Evolutionary conservation across 139 green algal species (phyloP), one percentile per base, ranked within the genome.

Genomic region (Haematococcus sp.): DNA sequence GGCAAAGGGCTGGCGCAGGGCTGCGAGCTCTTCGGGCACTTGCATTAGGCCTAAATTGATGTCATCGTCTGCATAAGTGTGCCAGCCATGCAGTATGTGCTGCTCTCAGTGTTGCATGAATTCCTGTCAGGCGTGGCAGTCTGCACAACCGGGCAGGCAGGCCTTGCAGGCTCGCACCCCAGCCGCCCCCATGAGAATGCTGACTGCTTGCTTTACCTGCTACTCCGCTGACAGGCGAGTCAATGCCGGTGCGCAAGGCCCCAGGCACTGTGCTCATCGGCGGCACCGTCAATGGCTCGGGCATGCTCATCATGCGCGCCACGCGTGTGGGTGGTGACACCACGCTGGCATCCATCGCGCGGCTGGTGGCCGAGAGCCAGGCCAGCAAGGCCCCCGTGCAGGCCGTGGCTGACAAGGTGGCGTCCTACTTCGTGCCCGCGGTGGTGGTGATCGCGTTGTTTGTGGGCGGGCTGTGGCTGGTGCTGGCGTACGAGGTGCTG

Each of bases 361-460:
- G 89, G 1, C 89, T 99, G 58, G 96, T 99, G 70, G 90, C 93
- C 71, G 71, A 74, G 7, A 92, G 94, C 16, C 96, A 99, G 84
- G 86, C 97, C 70, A 83, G 75, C 80, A 98, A 98, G 82, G 96
- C 96, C 16, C 96, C 96, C 32, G 93, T 99, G 59, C 94, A 98
- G 80, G 82, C 73, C 11, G 34, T 72, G 40, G 66, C 58, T 11
- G 58, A 65, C 58, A 34, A 4, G 25, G 81, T 98, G 16, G 93
- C 90, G 2, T 83, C 86, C n/a, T 76, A 91, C 35, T 98, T 98
- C 78, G 94, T 98, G 30, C 92, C 93, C 7, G 63, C 88, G 15
- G 88, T 99, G 5, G 84, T 98, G 23, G 15, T 44, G 15, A 31
- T 82, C 1, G 66, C 81, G 0, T 1, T 58, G 1, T 16, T 23